Conservation (phyloP, 257 asterid species). For the Scutellaria baicalensis region DNA sequence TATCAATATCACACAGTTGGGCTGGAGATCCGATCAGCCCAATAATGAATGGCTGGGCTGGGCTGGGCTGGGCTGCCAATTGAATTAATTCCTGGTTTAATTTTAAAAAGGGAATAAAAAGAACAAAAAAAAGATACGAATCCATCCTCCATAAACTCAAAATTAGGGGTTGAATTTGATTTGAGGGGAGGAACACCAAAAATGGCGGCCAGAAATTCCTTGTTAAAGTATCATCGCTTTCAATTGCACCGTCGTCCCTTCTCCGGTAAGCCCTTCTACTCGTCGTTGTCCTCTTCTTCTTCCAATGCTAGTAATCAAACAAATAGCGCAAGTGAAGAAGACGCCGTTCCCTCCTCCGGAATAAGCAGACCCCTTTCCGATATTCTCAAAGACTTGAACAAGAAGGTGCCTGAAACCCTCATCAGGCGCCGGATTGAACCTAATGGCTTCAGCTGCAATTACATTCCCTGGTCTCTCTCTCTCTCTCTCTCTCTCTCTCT, state of each 20-base stretch:
- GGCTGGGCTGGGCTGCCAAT: too few relatives aligned
- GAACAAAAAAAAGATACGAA: too few relatives aligned
- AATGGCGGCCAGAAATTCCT: conserved; percentile 7
- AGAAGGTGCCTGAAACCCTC: conserved; percentile 76
- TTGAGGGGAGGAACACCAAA: background rate
- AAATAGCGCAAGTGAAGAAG: conserved; percentile 15
- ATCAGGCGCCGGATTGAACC: conserved; percentile 40
- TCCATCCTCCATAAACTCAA: too few relatives aligned
- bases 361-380: conserved; percentile 63
- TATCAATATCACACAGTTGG: too few relatives aligned
- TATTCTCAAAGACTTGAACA: conserved; percentile 65
- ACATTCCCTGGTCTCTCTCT: conserved; percentile 56
- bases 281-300: background rate
- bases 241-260: conserved; percentile 14
- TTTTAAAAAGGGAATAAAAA: too few relatives aligned
- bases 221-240: background rate
- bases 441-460: conserved; percentile 45
- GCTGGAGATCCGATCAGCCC: too few relatives aligned
- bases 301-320: background rate
- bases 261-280: conserved; percentile 8
- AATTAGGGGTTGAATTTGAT: too few relatives aligned
- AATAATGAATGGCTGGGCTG: too few relatives aligned
- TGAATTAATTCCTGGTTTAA: too few relatives aligned
- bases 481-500: background rate
- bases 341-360: conserved; percentile 39